Base-by-base conservation (phyloP, 169 alveolate genomes). In the Plasmodium gonderi region DNA sequence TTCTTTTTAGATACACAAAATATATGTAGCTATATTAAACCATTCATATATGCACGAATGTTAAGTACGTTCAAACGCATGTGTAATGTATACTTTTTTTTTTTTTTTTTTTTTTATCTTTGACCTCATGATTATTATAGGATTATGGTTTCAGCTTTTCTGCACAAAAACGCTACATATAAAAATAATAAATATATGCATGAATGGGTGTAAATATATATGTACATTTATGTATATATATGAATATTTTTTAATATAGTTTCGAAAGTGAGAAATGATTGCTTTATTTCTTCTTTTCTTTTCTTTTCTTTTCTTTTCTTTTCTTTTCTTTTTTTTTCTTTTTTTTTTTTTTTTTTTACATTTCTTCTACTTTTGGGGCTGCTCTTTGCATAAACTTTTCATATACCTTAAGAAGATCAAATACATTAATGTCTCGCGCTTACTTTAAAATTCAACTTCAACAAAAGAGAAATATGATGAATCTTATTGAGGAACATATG, bases 211-310 rank as follows among this genome's bases (percentile, higher is more conserved):
- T 60, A 60, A 23, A 23, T 36, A 60, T n/a, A 0, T 23, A 60
- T 6, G n/a, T 11, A 60, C 9, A 36, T 60, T 60, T 60, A 9
- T n/a, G 7, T 60, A 23, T 60, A 40, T 75, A 49, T 75, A 49
- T 42, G 9, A 23, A 9, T 7, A 11, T n/a, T 75, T n/a, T 75
- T 60, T 23, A 14, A 3, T n/a, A n/a, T 4, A 60, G 26, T 60
- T 60, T 60, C 72, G 17, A 60, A 75, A 26, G 81, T 9, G 36
- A n/a, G 81, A 6, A 75, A 75, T 11, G 29, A 29, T 20, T 44
- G 29, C 51, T 75, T 42, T 74, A 0, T 75, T 75, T 75, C 29
- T 75, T 75, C 23, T 74, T 75, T 75, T 42, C 29, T 75, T 75
- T 23, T 49, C 17, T 60, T 60, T 49, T 20, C 51, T 40, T n/a